A percentile compares a stretch with the other conserved stretches of the same genome.
phyloP scores from a whole-genome alignment of 2,329 filamentous ascomycete species.

The Aureobasidium sp. region DNA sequence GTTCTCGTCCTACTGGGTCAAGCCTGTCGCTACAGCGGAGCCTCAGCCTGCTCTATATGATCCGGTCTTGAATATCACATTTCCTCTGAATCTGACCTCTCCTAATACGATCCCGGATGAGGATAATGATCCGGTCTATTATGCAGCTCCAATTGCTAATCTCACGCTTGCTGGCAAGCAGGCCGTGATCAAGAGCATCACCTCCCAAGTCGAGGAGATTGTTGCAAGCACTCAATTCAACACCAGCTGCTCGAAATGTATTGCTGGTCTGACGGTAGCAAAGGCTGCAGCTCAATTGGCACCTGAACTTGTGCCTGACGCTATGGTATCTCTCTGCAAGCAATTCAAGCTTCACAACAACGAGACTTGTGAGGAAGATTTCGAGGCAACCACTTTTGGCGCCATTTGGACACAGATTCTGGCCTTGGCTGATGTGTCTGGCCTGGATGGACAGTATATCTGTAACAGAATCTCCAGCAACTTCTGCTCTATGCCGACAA shows the following conservation, averaged over 20 bases:
- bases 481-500: conserved; percentile 44
- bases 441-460: conserved; percentile 51
- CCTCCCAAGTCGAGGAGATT: conserved; percentile 42
- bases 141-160: conserved; percentile 41
- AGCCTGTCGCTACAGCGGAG: conserved; percentile 40
- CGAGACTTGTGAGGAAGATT: conserved; percentile 42
- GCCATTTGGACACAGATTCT: conserved; percentile 53
- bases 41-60: conserved; percentile 50
- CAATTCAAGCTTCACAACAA: conserved; percentile 42
- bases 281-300: conserved; percentile 46
- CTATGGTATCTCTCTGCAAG: conserved; percentile 47
- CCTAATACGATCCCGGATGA: conserved; percentile 45
- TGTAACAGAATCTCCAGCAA: conserved; percentile 43
- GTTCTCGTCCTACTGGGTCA: conserved; percentile 45
- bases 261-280: conserved; percentile 44
- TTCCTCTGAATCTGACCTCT: conserved; percentile 47
- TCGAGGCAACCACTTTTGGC: conserved; percentile 43
- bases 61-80: conserved; percentile 47
- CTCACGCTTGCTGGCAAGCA: conserved; percentile 36
- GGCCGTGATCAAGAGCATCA: conserved; percentile 37
- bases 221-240: conserved; percentile 31
- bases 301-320: conserved; percentile 43
- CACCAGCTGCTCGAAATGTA: conserved; percentile 48
- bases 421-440: conserved; percentile 46
- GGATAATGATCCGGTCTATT: conserved; percentile 45